Evolutionary conservation across 169 alveolate species (phyloP).

Genomic region (Eimeria praecox): DNA sequence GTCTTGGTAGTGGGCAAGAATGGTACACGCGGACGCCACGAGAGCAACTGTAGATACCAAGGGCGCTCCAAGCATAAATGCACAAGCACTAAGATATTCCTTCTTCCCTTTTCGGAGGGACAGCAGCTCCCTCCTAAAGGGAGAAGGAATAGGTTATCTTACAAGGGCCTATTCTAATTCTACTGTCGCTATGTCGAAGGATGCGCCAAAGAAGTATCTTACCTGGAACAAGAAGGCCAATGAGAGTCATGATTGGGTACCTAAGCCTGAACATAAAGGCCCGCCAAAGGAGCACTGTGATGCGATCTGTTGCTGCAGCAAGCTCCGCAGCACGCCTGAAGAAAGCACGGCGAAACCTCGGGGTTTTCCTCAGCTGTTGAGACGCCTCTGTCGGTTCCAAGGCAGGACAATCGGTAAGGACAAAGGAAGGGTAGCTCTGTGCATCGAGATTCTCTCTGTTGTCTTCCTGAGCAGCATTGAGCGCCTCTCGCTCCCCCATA

Average conservation of each 20-base stretch:
- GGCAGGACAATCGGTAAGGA: slow-evolving; percentile 5
- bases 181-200: too few relatives aligned
- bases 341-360: background rate
- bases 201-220: background rate
- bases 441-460: background rate
- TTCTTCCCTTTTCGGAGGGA: background rate
- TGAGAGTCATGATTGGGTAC: slow-evolving; percentile 44
- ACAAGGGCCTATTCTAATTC: background rate
- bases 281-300: slow-evolving; percentile 63
- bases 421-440: slow-evolving; percentile 41
- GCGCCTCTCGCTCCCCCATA: background rate
- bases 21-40: slow-evolving; percentile 59
- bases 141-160: background rate
- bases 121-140: background rate
- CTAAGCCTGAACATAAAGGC: slow-evolving; percentile 33
- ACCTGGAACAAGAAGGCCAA: slow-evolving; percentile 72
- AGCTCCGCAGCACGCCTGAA: background rate
- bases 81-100: background rate
- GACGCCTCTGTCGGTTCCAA: slow-evolving; percentile 15
- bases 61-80: background rate
- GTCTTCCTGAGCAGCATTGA: background rate
- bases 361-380: slow-evolving; percentile 10
- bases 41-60: slow-evolving; percentile 26
- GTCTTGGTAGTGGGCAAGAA: slow-evolving; percentile 56
- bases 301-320: slow-evolving; percentile 44